A percentile compares a stretch with the other conserved stretches of the same genome.
Evolutionary conservation across 768 basidiomycete genomes (phyloP).

Genomic region (Lactifluus rugatus): DNA sequence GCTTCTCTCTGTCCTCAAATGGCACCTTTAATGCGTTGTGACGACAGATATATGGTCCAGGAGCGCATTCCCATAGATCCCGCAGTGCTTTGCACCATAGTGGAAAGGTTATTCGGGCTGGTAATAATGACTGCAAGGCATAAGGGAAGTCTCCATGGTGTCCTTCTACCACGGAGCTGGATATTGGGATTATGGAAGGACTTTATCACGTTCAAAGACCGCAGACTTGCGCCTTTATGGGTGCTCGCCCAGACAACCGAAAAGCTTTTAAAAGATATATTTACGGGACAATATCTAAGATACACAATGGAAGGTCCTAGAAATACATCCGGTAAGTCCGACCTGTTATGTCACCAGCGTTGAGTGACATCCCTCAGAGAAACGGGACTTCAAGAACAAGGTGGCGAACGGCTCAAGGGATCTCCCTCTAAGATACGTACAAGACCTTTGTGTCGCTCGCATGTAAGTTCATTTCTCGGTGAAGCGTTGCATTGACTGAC

Average conservation of each 20-base stretch:
- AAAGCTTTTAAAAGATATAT: constrained; percentile 4
- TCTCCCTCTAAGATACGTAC: background rate
- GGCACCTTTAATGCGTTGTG: background rate
- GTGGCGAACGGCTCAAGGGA: background rate
- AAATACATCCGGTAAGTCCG: background rate
- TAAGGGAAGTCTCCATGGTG: constrained; percentile 30
- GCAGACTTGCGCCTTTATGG: background rate
- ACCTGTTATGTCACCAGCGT: background rate
- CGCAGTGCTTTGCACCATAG: constrained; percentile 39
- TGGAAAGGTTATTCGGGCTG: constrained; percentile 40
- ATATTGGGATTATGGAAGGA: constrained; percentile 23
- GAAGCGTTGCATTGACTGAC: background rate
- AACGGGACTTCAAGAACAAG: background rate
- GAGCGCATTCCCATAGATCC: constrained; percentile 33
- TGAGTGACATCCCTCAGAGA: background rate
- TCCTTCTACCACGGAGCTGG: constrained; percentile 50
- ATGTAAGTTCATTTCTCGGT: background rate
- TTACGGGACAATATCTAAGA: constrained; percentile 6
- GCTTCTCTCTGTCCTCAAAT: background rate
- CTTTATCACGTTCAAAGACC: constrained; percentile 3
- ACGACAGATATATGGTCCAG: constrained; percentile 37
- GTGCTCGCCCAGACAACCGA: background rate
- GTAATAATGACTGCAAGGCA: constrained; percentile 30
- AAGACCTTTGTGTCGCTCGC: constrained; percentile 6
- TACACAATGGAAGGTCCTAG: background rate